Base-by-base conservation (phyloP, 495 filamentous ascomycete species). In the Penicillium verhagenii region DNA sequence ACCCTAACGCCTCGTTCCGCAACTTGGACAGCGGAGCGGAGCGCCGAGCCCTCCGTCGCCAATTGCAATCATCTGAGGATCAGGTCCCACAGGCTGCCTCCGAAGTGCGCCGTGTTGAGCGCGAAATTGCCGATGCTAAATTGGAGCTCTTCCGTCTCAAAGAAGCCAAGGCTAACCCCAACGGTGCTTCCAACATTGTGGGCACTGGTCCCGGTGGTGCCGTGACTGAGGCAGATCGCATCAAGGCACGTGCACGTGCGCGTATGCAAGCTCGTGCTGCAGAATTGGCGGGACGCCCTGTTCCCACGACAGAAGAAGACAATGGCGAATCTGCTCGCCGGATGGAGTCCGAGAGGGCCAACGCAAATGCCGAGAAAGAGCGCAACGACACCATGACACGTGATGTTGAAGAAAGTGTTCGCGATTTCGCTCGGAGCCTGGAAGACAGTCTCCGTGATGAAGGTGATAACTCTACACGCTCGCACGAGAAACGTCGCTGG, bases 251-350 rank as follows among this genome's bases (percentile, higher is more conserved):
- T 46, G 92, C 95, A 28, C 96, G 90, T 69, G 92, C 92, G 35
- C 94, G 96, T 82, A 97, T 99, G 94, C 92, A 97, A 74, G 92
- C 96, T 56, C 87, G 93, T 38, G 89, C 93, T 60, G 95, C 95
- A 46, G 93, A 92, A 33, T 74, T 99, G 59, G 89, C 91, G 40
- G 95, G 95, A 33, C 88, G 85, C 66, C 89, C 91, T 58, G 71
- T 86, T 23, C 72, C 78, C 13, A 70, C 77, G 10, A 74, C 72
- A 45, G 80, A 81, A 33, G 84, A 90, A 53, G 88, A 92, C 64
- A 79, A 84, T 6, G 89, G 83, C 51, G 90, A 90, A 9, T 86
- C 91, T 33, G 76, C 86, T 54, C 89, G 90, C 70, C 82, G 89
- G 11, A 67, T 97, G 25, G 93, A 97, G 64, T 87, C 92, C 49